Evolutionary conservation across 148 eudicot species (phyloP).

Genomic region (Silene latifolia): DNA sequence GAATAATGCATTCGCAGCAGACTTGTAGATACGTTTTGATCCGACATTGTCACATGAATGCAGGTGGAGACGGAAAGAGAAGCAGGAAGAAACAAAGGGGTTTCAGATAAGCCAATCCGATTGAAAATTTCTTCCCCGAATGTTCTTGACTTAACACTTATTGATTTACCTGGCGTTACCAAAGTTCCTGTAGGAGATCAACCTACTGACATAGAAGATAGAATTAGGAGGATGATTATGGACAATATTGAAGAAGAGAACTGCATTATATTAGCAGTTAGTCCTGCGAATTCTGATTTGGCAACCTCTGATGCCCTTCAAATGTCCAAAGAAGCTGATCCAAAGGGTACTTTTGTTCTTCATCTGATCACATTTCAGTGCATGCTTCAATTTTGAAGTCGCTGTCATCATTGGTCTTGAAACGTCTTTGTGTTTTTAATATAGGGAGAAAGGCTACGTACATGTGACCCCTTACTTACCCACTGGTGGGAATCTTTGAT

Average conservation of each 20-base stretch:
- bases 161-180: slow-evolving; percentile 76
- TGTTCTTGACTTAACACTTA: slow-evolving; percentile 73
- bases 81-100: slow-evolving; percentile 68
- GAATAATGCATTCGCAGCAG: too few species aligned
- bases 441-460: too few species aligned
- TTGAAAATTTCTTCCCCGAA: slow-evolving; percentile 68
- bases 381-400: neutral
- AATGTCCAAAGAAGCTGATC: slow-evolving; percentile 51
- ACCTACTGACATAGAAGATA: slow-evolving; percentile 73
- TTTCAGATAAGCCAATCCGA: slow-evolving; percentile 66
- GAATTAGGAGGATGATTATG: slow-evolving; percentile 75
- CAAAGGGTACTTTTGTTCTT: slow-evolving; percentile 31
- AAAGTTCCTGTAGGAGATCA: slow-evolving; percentile 89
- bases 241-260: slow-evolving; percentile 48
- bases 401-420: too few species aligned
- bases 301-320: slow-evolving; percentile 59
- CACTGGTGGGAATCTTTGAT: too few species aligned
- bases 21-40: neutral
- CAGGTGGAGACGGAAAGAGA: slow-evolving; percentile 73
- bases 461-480: too few species aligned
- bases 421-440: too few species aligned
- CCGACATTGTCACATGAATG: neutral
- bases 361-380: neutral
- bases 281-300: slow-evolving; percentile 58
- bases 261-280: slow-evolving; percentile 39